Percentiles rank a stretch among this genome's conserved stretches.
Evolutionary conservation across 108 stramenopile species (phyloP).

Genomic region (Discostella stelligeroides): DNA sequence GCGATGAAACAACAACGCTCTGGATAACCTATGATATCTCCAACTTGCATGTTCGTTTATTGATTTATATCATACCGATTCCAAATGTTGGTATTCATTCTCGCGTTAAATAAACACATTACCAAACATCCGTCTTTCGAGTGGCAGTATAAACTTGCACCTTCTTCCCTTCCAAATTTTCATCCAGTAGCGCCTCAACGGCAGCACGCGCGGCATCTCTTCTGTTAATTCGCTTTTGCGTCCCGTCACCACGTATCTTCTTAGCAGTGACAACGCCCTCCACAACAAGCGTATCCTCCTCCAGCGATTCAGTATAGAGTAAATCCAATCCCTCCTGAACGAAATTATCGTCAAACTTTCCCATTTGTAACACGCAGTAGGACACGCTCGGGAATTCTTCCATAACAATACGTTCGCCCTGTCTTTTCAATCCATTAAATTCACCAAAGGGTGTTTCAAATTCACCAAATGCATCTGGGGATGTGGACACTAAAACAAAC

Average conservation of each 20-base stretch:
- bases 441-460: constrained; percentile 86
- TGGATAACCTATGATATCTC: too few species aligned
- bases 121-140: constrained; percentile 26
- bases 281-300: constrained; percentile 32
- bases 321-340: constrained; percentile 70
- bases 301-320: constrained; percentile 25
- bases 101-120: too few species aligned
- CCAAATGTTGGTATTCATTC: too few species aligned
- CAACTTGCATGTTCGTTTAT: too few species aligned
- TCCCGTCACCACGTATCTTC: constrained; percentile 15
- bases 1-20: neutral
- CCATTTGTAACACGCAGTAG: constrained; percentile 68
- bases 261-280: constrained; percentile 22
- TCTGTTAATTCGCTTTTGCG: constrained; percentile 69
- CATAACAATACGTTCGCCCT: constrained; percentile 63
- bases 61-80: too few species aligned
- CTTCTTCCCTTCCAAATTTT: constrained; percentile 58
- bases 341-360: constrained; percentile 77
- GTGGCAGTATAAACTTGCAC: constrained; percentile 55
- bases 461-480: constrained; percentile 66
- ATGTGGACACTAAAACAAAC: constrained; percentile 69
- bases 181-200: constrained; percentile 67
- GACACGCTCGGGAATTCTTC: constrained; percentile 65
- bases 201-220: constrained; percentile 82
- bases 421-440: constrained; percentile 75